These are phyloP conservation scores for Chlamydomonas asymmetrica DNA, from an alignment of 139 green algal species.

Conservation along the genomic window DNA sequence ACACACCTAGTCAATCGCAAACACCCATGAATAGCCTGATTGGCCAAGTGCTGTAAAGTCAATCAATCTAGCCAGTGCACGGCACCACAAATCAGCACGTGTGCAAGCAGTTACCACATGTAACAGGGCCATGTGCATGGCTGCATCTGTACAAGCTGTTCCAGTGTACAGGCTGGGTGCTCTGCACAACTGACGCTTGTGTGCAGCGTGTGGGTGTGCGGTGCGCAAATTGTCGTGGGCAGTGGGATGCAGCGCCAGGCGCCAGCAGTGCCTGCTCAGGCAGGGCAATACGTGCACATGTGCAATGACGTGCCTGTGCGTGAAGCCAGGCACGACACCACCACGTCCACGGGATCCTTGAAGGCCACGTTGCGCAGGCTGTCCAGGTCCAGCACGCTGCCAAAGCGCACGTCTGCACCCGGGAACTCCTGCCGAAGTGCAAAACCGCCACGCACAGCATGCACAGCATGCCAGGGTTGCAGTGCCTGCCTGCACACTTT, in stretches of 20 bases:
- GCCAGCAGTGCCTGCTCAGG: too few species aligned
- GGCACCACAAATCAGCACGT: too few species aligned
- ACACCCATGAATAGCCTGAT: too few species aligned
- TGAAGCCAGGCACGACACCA: constrained; percentile 95
- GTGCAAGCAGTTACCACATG: too few species aligned
- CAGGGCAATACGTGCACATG: too few species aligned
- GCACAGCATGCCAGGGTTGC: too few species aligned
- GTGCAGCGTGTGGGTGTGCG: neutral
- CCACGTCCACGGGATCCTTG: constrained; percentile 88
- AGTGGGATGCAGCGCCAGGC: neutral
- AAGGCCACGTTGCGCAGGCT: constrained; percentile 70
- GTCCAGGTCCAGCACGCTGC: constrained; percentile 72
- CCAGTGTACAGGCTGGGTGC: neutral
- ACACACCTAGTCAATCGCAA: too few species aligned
- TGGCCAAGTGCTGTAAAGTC: too few species aligned
- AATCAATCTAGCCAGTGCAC: too few species aligned
- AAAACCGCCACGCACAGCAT: neutral
- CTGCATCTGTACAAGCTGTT: neutral
- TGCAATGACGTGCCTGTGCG: too few species aligned
- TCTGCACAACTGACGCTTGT: neutral
- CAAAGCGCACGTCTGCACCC: constrained; percentile 88
- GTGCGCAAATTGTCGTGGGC: constrained; percentile 43
- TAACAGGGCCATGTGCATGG: too few species aligned
- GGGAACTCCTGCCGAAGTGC: constrained; percentile 65
- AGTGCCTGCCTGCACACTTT: too few species aligned